phyloP scores from a whole-genome alignment of 1,139 yeast species.

The Ogataea hybrid region DNA sequence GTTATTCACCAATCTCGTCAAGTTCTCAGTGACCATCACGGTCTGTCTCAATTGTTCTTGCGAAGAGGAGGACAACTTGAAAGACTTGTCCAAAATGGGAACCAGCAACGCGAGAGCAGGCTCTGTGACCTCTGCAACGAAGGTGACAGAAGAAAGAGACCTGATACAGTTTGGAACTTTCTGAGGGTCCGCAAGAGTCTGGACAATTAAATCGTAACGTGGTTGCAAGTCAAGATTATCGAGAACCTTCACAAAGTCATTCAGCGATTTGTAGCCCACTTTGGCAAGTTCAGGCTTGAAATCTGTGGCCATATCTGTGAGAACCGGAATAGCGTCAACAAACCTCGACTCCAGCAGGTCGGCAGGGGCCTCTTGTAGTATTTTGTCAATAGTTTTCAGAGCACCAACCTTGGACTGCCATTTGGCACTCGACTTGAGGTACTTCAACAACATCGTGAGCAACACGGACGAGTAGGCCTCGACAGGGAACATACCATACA shows the following conservation, averaged over 20 bases:
- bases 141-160: slow-evolving; percentile 88
- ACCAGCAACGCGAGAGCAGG: slow-evolving; percentile 88
- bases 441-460: slow-evolving; percentile 57
- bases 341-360: slow-evolving; percentile 84
- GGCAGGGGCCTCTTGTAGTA: slow-evolving; percentile 77
- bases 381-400: slow-evolving; percentile 65
- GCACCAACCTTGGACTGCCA: slow-evolving; percentile 92
- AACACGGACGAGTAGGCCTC: slow-evolving; percentile 77
- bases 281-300: slow-evolving; percentile 95
- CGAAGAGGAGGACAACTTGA: slow-evolving; percentile 84
- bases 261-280: slow-evolving; percentile 71
- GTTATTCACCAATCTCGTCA: slow-evolving; percentile 93
- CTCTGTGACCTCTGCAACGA: slow-evolving; percentile 98
- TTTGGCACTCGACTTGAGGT: slow-evolving; percentile 80
- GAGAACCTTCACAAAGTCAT: slow-evolving; percentile 71
- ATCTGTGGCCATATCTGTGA: slow-evolving; percentile 89
- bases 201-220: slow-evolving; percentile 80
- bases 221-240: slow-evolving; percentile 92
- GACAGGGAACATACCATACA: slow-evolving; percentile 68
- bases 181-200: slow-evolving; percentile 85
- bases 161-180: slow-evolving; percentile 89
- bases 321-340: slow-evolving; percentile 73
- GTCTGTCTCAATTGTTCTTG: slow-evolving; percentile 97
- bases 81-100: slow-evolving; percentile 88
- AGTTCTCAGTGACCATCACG: slow-evolving; percentile 92